Evolutionary conservation across 345 rosid genomes (phyloP).

Genomic region (Arabidopsis thaliana): TAIR10.1 NC_003071.7:14891001-14891500

Average conservation of each 20-base stretch:
- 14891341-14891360: slow-evolving; percentile 57
- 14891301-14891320: slow-evolving; percentile 51
- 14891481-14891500: slow-evolving; percentile 83
- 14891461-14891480: slow-evolving; percentile 93
- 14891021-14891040: slow-evolving; percentile 16
- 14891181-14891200: slow-evolving; percentile 25
- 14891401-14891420: not conserved
- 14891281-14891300: slow-evolving; percentile 56
- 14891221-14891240: slow-evolving; percentile 38
- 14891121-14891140: slow-evolving; percentile 43
- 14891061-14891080: slow-evolving; percentile 32
- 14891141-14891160: not conserved
- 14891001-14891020: slow-evolving; percentile 4
- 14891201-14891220: slow-evolving; percentile 10
- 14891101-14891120: slow-evolving; percentile 69
- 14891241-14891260: slow-evolving; percentile 92
- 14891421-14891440: slow-evolving; percentile 78
- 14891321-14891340: slow-evolving; percentile 80
- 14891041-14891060: slow-evolving; percentile 36
- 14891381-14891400: slow-evolving; percentile 29
- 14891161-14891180: slow-evolving; percentile 21
- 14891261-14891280: slow-evolving; percentile 85
- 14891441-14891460: slow-evolving; percentile 91
- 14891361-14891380: not conserved
- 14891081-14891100: slow-evolving; percentile 67